phyloP scores from a whole-genome alignment of 2,329 filamentous ascomycete species.

The Microcyclospora pomicola region DNA sequence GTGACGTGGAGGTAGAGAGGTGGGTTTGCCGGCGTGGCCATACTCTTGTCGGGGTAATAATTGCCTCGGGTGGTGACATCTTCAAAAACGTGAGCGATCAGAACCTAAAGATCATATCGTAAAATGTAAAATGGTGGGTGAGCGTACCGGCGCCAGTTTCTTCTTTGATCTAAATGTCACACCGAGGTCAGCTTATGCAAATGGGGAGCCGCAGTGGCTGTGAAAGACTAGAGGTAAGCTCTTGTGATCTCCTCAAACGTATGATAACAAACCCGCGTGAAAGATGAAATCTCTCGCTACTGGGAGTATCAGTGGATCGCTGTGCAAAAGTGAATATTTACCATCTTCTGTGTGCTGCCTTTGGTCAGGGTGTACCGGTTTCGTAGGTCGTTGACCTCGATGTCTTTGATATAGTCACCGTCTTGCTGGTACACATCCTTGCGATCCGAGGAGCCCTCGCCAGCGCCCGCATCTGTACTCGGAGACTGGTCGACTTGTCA shows the following conservation, averaged over 20 bases:
- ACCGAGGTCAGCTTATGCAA: constrained; percentile 84
- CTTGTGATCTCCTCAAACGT: constrained; percentile 24
- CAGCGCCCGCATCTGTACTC: constrained; percentile 34
- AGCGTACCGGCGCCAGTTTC: constrained; percentile 99
- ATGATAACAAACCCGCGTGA: constrained; percentile 18
- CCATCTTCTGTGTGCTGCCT: constrained; percentile 96
- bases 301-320: constrained; percentile 47
- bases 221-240: constrained; percentile 33
- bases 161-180: constrained; percentile 97
- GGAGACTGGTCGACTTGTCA: constrained; percentile 12
- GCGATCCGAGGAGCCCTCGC: constrained; percentile 45
- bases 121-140: constrained; percentile 30
- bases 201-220: constrained; percentile 38
- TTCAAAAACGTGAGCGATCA: constrained; percentile 49
- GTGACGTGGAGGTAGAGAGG: constrained; percentile 92
- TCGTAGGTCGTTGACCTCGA: constrained; percentile 94
- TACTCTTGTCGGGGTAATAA: constrained; percentile 94
- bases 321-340: constrained; percentile 57
- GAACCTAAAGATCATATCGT: constrained; percentile 35
- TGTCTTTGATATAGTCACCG: constrained; percentile 96
- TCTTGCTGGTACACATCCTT: constrained; percentile 88
- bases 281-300: constrained; percentile 25
- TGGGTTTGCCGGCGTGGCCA: constrained; percentile 74
- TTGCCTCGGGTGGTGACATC: constrained; percentile 97
- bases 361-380: constrained; percentile 97